Percentiles rank a stretch among this genome's conserved stretches.
phyloP scores from a whole-genome alignment of 768 basidiomycete genomes.

The Daedaleopsis nitida region DNA sequence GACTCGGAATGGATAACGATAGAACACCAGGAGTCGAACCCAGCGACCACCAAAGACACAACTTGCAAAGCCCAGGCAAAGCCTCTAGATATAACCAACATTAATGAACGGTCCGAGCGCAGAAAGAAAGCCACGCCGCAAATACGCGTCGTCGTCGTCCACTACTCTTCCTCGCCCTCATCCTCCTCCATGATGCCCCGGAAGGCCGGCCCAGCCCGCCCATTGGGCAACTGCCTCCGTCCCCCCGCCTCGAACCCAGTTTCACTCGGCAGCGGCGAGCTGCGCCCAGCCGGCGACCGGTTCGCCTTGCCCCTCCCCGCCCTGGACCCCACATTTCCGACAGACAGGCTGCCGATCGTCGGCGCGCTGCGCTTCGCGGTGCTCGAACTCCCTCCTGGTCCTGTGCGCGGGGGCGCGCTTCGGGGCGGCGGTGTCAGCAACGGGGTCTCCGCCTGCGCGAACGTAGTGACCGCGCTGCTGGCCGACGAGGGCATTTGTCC shows the following conservation, averaged over 20 bases:
- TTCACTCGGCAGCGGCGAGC: slow-evolving; percentile 62
- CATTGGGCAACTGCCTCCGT: slow-evolving; percentile 68
- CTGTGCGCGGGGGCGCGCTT: slow-evolving; percentile 1
- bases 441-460: slow-evolving; percentile 21
- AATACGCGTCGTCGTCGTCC: neutral
- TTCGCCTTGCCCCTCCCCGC: slow-evolving; percentile 31
- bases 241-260: slow-evolving; percentile 49
- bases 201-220: slow-evolving; percentile 73
- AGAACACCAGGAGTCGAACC: neutral
- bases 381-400: neutral
- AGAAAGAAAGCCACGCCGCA: too few relatives aligned
- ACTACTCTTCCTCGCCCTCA: slow-evolving; percentile 75
- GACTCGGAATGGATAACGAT: slow-evolving; percentile 20
- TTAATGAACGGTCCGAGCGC: neutral
- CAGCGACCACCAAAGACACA: too few relatives aligned
- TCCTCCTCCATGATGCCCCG: slow-evolving; percentile 79
- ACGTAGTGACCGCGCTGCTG: slow-evolving; percentile 14
- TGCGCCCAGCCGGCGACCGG: slow-evolving; percentile 59
- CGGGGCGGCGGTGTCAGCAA: slow-evolving; percentile 15
- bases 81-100: slow-evolving; percentile 15
- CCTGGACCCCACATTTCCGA: slow-evolving; percentile 9
- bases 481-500: slow-evolving; percentile 55
- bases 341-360: slow-evolving; percentile 8
- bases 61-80: neutral
- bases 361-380: slow-evolving; percentile 20